Percentiles rank a stretch among this genome's conserved stretches.
These are phyloP conservation scores for Dactylorhiza incarnata DNA, from an alignment of 106 monocot species.

Conservation along the genomic window DNA sequence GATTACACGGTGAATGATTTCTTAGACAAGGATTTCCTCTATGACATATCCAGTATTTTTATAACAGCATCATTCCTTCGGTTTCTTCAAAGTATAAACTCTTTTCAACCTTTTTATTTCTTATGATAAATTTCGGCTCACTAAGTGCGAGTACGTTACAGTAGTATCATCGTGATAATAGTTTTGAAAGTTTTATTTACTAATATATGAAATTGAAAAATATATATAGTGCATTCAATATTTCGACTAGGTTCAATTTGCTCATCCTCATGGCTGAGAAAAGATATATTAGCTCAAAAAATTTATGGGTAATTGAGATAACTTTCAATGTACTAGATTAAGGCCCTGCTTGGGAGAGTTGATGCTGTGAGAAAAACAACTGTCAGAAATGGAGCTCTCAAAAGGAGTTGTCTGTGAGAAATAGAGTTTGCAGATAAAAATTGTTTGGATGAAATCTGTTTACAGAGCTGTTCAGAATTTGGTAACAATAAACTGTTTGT, in stretches of 20 bases:
- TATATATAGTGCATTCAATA: neutral
- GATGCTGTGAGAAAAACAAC: too few species aligned
- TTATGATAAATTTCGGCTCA: neutral
- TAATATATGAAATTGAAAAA: neutral
- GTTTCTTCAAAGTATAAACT: slow-evolving; percentile 71
- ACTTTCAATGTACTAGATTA: too few species aligned
- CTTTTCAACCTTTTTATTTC: neutral
- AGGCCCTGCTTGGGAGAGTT: too few species aligned
- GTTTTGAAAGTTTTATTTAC: neutral
- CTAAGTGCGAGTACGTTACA: neutral
- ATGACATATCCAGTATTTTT: slow-evolving; percentile 82
- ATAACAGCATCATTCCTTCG: slow-evolving; percentile 86
- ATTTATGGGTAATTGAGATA: neutral
- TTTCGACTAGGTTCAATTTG: neutral
- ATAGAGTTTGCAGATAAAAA: too few species aligned
- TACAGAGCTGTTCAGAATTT: too few species aligned
- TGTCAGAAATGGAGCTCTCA: too few species aligned
- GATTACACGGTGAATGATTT: slow-evolving; percentile 46
- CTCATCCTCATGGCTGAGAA: neutral
- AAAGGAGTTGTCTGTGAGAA: too few species aligned
- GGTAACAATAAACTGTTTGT: too few species aligned
- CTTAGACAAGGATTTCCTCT: slow-evolving; percentile 49
- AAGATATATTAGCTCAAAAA: neutral
- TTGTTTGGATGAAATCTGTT: too few species aligned
- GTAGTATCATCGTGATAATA: neutral